Conservation (phyloP, 768 basidiomycete genomes). For the Agrocybe chaxingu region DNA sequence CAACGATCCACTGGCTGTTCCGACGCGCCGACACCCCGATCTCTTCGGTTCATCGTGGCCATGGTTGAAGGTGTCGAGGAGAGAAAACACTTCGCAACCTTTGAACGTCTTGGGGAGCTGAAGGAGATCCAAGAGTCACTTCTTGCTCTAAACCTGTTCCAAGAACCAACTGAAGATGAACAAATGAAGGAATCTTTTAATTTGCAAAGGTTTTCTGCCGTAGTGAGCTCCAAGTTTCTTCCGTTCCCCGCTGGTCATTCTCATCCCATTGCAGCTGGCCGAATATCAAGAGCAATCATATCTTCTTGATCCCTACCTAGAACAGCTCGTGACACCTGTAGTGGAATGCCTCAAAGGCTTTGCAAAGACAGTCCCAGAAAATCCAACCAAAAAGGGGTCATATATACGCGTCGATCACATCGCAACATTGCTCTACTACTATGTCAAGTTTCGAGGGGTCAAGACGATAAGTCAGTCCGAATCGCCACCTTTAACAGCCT, state of each 20-base stretch:
- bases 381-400: slow-evolving; percentile 25
- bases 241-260: background rate
- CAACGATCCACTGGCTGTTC: background rate
- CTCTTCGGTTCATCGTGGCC: background rate
- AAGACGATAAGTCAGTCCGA: slow-evolving; percentile 79
- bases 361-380: slow-evolving; percentile 38
- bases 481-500: background rate
- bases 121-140: slow-evolving; percentile 46
- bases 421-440: slow-evolving; percentile 66
- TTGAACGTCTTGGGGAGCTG: slow-evolving; percentile 64
- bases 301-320: slow-evolving; percentile 87
- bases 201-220: slow-evolving; percentile 40
- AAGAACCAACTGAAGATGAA: slow-evolving; percentile 40
- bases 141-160: slow-evolving; percentile 43
- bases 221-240: slow-evolving; percentile 38
- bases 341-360: slow-evolving; percentile 60
- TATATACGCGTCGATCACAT: slow-evolving; percentile 46
- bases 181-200: slow-evolving; percentile 37
- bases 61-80: slow-evolving; percentile 32
- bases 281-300: slow-evolving; percentile 93
- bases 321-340: slow-evolving; percentile 72
- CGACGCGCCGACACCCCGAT: background rate
- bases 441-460: slow-evolving; percentile 85
- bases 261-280: slow-evolving; percentile 54
- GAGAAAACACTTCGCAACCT: slow-evolving; percentile 46